phyloP scores from a whole-genome alignment of 768 basidiomycete genomes.

The Naganishia randhawae region DNA sequence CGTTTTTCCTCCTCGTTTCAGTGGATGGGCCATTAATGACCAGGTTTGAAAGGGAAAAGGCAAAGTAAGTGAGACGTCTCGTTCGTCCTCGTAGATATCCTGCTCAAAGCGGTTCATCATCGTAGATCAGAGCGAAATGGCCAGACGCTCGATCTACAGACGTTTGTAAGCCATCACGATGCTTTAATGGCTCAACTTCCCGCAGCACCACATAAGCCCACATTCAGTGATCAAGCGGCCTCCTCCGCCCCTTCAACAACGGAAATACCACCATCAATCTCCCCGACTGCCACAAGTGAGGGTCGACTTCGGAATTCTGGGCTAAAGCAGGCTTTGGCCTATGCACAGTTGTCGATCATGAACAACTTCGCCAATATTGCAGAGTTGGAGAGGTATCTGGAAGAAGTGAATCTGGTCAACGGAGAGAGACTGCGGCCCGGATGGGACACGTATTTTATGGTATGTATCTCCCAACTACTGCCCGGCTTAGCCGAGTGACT shows the following conservation, averaged over 20 bases:
- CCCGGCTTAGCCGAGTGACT: not conserved
- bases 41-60: slow-evolving; percentile 63
- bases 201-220: not conserved
- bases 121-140: slow-evolving; percentile 3
- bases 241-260: slow-evolving; percentile 11
- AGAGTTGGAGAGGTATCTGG: slow-evolving; percentile 62
- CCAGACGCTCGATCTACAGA: slow-evolving; percentile 55
- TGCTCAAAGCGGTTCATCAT: not conserved
- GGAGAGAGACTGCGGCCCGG: slow-evolving; percentile 73
- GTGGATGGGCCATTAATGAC: slow-evolving; percentile 76
- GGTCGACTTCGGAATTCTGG: not conserved
- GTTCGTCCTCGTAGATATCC: not conserved
- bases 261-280: slow-evolving; percentile 11
- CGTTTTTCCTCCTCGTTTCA: slow-evolving; percentile 80
- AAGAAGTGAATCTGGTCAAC: slow-evolving; percentile 66
- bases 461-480: slow-evolving; percentile 44
- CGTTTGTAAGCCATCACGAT: slow-evolving; percentile 74
- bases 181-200: slow-evolving; percentile 42
- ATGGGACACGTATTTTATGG: slow-evolving; percentile 99
- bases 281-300: not conserved
- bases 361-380: slow-evolving; percentile 42
- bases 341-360: slow-evolving; percentile 46
- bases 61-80: slow-evolving; percentile 43
- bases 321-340: slow-evolving; percentile 25
- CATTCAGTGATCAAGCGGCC: slow-evolving; percentile 17